A percentile compares a stretch with the other conserved stretches of the same genome.
phyloP scores from a whole-genome alignment of 768 basidiomycete genomes.

The Suillus subalutaceus region DNA sequence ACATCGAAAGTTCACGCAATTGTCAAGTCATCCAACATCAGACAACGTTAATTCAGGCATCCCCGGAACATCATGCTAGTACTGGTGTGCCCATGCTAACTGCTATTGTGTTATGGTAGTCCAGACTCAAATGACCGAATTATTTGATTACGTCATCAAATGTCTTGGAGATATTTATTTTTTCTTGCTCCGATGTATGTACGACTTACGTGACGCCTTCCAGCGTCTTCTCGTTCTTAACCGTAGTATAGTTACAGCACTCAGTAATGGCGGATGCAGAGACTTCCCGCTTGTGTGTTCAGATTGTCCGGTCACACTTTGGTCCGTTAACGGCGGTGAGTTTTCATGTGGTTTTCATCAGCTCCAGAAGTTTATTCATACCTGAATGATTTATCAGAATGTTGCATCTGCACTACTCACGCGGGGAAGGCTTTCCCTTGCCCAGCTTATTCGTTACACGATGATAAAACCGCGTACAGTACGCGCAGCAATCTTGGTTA shows the following conservation, averaged over 20 bases:
- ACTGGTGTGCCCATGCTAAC: too few relatives aligned
- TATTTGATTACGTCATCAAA: not conserved
- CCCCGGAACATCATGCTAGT: too few relatives aligned
- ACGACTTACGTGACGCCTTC: not conserved
- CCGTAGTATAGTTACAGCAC: not conserved
- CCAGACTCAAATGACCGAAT: not conserved
- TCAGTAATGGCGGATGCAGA: constrained; percentile 63
- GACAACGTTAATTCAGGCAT: too few relatives aligned
- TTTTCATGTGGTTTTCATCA: constrained; percentile 1
- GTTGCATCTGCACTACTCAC: constrained; percentile 75
- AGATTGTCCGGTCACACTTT: constrained; percentile 68
- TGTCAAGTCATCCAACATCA: not conserved
- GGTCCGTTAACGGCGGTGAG: constrained; percentile 68
- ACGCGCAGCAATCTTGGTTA: constrained; percentile 70
- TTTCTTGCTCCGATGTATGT: not conserved
- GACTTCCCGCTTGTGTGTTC: constrained; percentile 59
- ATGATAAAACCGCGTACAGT: constrained; percentile 66
- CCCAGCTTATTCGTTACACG: constrained; percentile 70
- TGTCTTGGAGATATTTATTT: not conserved
- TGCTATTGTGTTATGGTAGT: too few relatives aligned
- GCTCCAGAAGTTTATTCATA: constrained; percentile 6
- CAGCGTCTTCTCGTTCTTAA: not conserved
- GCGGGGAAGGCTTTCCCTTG: constrained; percentile 77
- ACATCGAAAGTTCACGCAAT: not conserved
- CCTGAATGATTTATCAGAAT: constrained; percentile 47